Evolutionary conservation across 495 filamentous ascomycete genomes (phyloP).

Genomic region (Xylaria venustula): DNA sequence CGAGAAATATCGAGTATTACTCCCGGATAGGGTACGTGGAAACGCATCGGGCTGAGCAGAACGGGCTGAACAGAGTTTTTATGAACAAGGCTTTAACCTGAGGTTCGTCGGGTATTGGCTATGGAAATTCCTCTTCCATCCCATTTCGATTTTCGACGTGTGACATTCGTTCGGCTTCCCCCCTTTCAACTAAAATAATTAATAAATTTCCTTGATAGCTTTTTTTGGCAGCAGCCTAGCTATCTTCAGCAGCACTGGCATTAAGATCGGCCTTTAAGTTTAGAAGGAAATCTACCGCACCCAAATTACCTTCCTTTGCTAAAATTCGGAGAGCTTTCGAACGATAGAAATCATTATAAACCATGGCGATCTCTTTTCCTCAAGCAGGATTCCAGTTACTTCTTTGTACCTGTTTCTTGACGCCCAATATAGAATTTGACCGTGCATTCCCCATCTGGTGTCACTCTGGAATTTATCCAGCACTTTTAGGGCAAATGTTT

Average conservation of each 20-base stretch:
- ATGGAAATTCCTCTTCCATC: no score
- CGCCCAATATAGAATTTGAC: neutral
- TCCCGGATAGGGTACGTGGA: neutral
- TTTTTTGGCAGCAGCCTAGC: no score
- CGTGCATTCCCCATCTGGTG: neutral
- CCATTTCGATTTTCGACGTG: no score
- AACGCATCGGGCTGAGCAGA: neutral
- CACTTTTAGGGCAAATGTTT: neutral
- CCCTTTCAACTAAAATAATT: no score
- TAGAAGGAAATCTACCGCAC: constrained; percentile 17
- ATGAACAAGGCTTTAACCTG: neutral
- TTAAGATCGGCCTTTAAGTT: constrained; percentile 20
- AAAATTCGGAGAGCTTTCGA: constrained; percentile 26
- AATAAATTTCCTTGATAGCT: no score
- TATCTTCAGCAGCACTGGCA: constrained; percentile 12
- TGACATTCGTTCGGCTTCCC: no score
- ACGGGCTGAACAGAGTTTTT: neutral
- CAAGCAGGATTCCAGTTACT: neutral
- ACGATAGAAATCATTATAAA: constrained; percentile 5
- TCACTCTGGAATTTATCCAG: neutral
- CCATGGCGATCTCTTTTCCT: no score
- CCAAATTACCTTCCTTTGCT: constrained; percentile 17
- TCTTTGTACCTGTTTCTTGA: neutral
- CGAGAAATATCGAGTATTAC: constrained; percentile 3
- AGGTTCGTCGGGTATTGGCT: no score